Conservation (phyloP, 2,329 filamentous ascomycete genomes). For the Cordyceps farinosa region DNA sequence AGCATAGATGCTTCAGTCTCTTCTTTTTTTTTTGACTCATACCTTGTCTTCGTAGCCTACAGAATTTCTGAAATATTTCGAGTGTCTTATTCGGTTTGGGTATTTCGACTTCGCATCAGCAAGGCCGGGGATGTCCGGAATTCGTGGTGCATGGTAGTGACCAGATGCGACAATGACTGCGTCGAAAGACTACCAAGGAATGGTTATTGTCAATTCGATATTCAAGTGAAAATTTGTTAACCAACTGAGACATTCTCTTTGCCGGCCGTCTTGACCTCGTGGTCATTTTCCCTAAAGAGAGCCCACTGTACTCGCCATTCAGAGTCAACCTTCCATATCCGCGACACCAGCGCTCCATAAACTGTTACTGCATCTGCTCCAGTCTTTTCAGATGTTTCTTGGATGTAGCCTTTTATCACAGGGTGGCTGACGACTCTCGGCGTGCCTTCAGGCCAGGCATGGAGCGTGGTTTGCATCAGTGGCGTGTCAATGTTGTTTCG, state of each 20-base stretch:
- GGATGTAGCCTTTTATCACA: not conserved
- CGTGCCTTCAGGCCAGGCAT: conserved; percentile 56
- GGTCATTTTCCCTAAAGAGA: not conserved
- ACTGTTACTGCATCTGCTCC: not conserved
- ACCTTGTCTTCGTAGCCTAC: conserved; percentile 42
- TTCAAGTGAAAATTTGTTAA: not conserved
- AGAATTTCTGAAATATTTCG: conserved; percentile 33
- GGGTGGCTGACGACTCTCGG: conserved; percentile 55
- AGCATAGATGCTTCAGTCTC: not conserved
- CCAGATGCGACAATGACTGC: conserved; percentile 64
- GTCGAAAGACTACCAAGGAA: conserved; percentile 47
- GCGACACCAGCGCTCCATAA: not conserved
- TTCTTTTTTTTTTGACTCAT: not conserved
- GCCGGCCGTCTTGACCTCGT: not conserved
- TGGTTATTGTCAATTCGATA: too few species aligned
- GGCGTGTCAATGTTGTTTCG: conserved; percentile 73
- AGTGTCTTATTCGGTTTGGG: not conserved
- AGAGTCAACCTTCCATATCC: not conserved
- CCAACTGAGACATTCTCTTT: not conserved
- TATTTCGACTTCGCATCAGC: conserved; percentile 53
- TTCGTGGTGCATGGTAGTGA: conserved; percentile 61
- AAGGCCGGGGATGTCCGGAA: conserved; percentile 60
- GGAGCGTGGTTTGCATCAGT: conserved; percentile 41
- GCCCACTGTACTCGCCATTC: not conserved
- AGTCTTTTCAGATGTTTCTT: not conserved